Evolutionary conservation across 345 rosid genomes (phyloP), one percentile per base, ranked within the genome.

Genomic region (Pelargonium nanum): DNA sequence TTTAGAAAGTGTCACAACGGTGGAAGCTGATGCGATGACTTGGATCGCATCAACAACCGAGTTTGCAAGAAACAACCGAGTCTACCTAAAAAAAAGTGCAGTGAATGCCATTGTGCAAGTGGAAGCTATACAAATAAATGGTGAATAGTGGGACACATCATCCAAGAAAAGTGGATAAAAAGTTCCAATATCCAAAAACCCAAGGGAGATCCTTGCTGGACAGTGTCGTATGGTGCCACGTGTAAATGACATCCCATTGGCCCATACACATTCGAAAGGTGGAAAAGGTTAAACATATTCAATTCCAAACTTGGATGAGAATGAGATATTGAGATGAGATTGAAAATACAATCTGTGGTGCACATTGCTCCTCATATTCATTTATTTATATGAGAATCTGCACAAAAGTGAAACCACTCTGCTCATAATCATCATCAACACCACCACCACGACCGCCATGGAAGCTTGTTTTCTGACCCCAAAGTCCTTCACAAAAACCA

Each of bases 381-480:
- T 26, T 19, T 26, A 59, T 4, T 61, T 23, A 10, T 23, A 57
- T 19, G 5, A 26, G 13, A 12, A 22, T 9, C 60, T 23, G 26
- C 9, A 30, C 16, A 58, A 20, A 48, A 59, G 53, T n/a, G n/a
- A n/a, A n/a, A n/a, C n/a, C n/a, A n/a, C n/a, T n/a, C n/a, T n/a
- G n/a, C n/a, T n/a, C n/a, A n/a, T n/a, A n/a, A n/a, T n/a, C n/a
- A n/a, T n/a, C n/a, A n/a, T n/a, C n/a, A n/a, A n/a, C n/a, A n/a
- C n/a, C n/a, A n/a, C n/a, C n/a, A n/a, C 57, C 16, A 57, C 5
- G 24, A 26, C 24, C 58, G 55, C 59, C 63, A 88, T 91, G 96
- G 90, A 86, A 65, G 85, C 90, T 77, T 79, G 90, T 70, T 80
- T 83, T 60, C 81, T 86, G 53, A 70, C 82, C 51, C 76, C 91